Conservation (phyloP, 169 alveolate species). For the Eimeria sp. region DNA sequence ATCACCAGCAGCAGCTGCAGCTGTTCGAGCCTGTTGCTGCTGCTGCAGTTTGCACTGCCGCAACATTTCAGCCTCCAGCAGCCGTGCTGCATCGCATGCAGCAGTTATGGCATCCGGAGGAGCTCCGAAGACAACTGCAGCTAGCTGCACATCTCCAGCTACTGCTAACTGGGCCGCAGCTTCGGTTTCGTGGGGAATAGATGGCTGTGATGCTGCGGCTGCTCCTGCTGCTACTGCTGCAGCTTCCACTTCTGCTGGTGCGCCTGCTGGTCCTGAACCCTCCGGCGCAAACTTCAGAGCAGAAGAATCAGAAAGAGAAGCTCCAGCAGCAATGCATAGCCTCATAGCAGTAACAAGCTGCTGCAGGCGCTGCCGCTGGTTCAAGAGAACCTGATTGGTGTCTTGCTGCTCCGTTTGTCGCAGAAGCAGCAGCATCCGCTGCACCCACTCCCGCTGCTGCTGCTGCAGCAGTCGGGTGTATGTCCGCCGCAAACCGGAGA, state of each 20-base stretch:
- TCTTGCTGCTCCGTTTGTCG: not conserved
- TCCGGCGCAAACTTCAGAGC: not conserved
- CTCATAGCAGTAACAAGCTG: constrained; percentile 60
- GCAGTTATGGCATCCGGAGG: constrained; percentile 3
- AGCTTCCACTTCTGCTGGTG: not conserved
- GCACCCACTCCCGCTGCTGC: constrained; percentile 65
- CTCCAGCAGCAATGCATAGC: constrained; percentile 43
- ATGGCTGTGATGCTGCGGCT: not conserved
- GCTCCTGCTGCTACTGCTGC: not conserved
- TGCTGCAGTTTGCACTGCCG: constrained; percentile 3
- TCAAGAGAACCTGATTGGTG: not conserved
- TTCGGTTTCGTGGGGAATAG: constrained; percentile 26
- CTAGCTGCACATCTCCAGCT: constrained; percentile 29
- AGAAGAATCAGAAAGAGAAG: not conserved
- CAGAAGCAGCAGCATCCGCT: constrained; percentile 47
- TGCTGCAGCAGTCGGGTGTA: constrained; percentile 57
- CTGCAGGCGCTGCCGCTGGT: constrained; percentile 32
- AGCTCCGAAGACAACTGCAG: constrained; percentile 43
- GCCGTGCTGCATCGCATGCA: constrained; percentile 40
- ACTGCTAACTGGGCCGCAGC: constrained; percentile 51
- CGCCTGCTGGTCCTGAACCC: not conserved
- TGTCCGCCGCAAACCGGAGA: constrained; percentile 15
- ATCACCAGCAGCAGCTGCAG: not conserved
- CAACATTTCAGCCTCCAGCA: constrained; percentile 27
- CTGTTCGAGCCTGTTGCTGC: not conserved